Percentiles rank a stretch among this genome's conserved stretches.
phyloP scores from a whole-genome alignment of 129 eudicot genomes.

The Calendula officinalis region DNA sequence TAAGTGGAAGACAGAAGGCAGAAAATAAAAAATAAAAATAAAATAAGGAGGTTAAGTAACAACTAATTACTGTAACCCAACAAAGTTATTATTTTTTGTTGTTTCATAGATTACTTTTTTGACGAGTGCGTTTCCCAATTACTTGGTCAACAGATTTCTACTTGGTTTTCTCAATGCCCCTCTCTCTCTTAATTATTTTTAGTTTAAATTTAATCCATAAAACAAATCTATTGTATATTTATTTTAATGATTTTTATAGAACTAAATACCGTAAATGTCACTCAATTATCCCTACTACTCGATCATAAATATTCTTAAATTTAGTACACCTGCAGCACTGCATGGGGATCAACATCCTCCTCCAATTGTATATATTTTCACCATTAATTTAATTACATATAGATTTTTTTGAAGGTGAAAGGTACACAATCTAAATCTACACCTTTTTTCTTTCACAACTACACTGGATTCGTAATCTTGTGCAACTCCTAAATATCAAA shows the following conservation, averaged over 20 bases:
- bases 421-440: too few species aligned
- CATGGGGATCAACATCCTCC: constrained; percentile 77
- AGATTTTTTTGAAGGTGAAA: too few species aligned
- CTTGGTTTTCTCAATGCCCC: constrained; percentile 73
- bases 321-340: constrained; percentile 53
- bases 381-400: too few species aligned
- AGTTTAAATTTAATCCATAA: constrained; percentile 18
- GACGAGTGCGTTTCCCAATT: constrained; percentile 92
- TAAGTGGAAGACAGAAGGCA: constrained; percentile 90
- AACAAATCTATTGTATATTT: constrained; percentile 16
- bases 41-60: constrained; percentile 26
- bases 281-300: constrained; percentile 32
- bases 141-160: constrained; percentile 88
- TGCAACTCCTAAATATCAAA: too few species aligned
- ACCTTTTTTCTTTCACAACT: too few species aligned
- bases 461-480: too few species aligned
- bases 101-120: constrained; percentile 47
- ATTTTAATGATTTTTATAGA: neutral
- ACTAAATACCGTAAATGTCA: constrained; percentile 29
- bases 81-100: constrained; percentile 36
- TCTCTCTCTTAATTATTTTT: constrained; percentile 22
- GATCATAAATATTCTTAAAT: constrained; percentile 33
- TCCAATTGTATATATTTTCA: neutral
- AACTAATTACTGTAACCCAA: constrained; percentile 36
- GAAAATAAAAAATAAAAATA: constrained; percentile 38